phyloP scores from a whole-genome alignment of 2,329 filamentous ascomycete genomes.

The Biscogniauxia marginata region DNA sequence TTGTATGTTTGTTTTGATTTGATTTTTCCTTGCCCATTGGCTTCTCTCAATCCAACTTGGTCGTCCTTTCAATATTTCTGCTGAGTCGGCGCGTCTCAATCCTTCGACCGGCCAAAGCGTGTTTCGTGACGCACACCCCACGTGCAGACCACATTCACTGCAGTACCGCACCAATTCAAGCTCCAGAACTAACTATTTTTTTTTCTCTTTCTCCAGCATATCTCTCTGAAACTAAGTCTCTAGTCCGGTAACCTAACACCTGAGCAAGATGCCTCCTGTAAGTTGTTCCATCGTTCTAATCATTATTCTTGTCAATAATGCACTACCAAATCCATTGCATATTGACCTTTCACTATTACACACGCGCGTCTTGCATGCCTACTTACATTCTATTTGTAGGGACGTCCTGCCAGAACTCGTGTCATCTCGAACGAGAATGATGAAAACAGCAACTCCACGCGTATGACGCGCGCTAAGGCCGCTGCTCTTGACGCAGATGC shows the following conservation, averaged over 20 bases:
- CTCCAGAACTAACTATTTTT: conserved; percentile 5
- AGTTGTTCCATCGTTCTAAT: conserved; percentile 20
- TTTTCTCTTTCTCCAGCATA: too few relatives aligned
- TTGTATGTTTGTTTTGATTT: conserved; percentile 11
- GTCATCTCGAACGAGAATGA: conserved; percentile 89
- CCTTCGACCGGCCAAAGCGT: conserved; percentile 6
- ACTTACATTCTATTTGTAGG: conserved; percentile 40
- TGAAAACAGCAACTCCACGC: conserved; percentile 78
- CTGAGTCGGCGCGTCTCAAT: neutral
- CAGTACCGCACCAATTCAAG: neutral
- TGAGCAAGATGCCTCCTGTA: conserved; percentile 39
- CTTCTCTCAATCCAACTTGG: neutral
- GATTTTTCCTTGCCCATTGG: neutral
- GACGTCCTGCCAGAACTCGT: conserved; percentile 70
- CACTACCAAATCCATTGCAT: conserved; percentile 4
- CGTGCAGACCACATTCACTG: conserved; percentile 5
- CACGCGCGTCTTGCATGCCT: neutral
- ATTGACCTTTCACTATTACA: conserved; percentile 1
- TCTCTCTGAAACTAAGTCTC: conserved; percentile 8
- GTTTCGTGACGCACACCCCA: conserved; percentile 9
- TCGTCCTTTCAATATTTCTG: neutral
- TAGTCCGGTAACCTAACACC: conserved; percentile 12
- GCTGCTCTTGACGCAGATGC: conserved; percentile 69
- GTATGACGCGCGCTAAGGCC: conserved; percentile 90
- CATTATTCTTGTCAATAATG: neutral